These are phyloP conservation scores for Esteya vermicola DNA, from an alignment of 2,329 filamentous ascomycete species.

Conservation along the genomic window DNA sequence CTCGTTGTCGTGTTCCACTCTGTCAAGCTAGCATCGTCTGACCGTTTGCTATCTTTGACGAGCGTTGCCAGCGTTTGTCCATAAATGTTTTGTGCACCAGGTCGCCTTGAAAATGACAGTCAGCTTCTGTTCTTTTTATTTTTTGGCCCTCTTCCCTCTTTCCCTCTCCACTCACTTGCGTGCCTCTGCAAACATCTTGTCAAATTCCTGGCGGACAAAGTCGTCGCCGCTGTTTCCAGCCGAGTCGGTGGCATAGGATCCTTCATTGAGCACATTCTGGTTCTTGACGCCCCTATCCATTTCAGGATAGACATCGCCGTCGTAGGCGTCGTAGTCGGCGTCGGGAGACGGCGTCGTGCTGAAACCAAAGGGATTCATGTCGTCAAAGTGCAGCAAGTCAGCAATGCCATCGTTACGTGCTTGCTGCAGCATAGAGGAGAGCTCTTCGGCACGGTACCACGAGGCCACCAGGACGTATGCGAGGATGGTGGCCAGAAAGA, in stretches of 20 bases:
- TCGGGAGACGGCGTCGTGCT: too few relatives aligned
- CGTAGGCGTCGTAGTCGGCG: too few relatives aligned
- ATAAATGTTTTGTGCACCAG: conserved; percentile 37
- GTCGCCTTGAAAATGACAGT: conserved; percentile 4
- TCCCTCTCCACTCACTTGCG: conserved; percentile 17
- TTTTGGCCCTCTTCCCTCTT: neutral
- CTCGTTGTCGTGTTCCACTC: conserved; percentile 11
- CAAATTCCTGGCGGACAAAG: conserved; percentile 16
- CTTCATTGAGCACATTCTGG: neutral
- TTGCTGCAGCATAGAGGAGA: neutral
- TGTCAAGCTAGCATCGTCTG: conserved; percentile 12
- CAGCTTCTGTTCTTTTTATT: too few relatives aligned
- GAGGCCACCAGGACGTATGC: neutral
- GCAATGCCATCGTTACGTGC: neutral
- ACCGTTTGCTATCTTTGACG: conserved; percentile 19
- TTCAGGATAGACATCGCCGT: neutral
- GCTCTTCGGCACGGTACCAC: neutral
- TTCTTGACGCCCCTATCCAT: neutral
- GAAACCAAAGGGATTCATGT: neutral
- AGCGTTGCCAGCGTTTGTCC: conserved; percentile 38
- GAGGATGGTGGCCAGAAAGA: neutral
- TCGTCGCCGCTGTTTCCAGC: too few relatives aligned
- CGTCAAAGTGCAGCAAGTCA: neutral
- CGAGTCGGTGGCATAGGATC: neutral
- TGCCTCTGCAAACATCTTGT: conserved; percentile 25